Evolutionary conservation across 176 grass and related monocot genomes (phyloP).

Genomic region (Oryza australiensis): DNA sequence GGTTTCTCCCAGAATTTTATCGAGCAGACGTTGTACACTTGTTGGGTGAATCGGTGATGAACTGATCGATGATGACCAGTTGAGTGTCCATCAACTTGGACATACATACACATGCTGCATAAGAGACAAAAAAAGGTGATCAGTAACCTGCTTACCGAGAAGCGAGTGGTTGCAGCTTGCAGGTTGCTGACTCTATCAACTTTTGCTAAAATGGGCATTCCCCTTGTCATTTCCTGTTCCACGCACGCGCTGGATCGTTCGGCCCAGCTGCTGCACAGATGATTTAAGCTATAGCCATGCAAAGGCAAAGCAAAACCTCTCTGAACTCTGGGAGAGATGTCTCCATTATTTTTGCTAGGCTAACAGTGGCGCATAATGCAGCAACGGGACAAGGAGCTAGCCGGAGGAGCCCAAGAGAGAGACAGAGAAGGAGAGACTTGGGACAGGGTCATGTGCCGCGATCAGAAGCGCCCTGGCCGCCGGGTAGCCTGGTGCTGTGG

Average conservation of each 20-base stretch:
- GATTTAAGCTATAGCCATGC: background rate
- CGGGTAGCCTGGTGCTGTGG: background rate
- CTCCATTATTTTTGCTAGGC: too few species aligned
- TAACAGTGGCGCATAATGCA: background rate
- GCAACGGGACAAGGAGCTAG: background rate
- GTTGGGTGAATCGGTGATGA: background rate
- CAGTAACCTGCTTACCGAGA: background rate
- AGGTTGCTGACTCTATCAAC: background rate
- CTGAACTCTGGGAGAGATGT: background rate
- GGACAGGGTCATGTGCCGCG: constrained; percentile 45
- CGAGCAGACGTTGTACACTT: background rate
- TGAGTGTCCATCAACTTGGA: background rate
- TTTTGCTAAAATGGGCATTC: background rate
- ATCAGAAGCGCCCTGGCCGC: constrained; percentile 23
- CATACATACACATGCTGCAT: background rate
- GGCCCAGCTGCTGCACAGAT: background rate
- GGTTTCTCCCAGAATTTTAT: background rate
- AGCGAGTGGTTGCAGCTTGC: background rate
- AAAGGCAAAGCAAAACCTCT: background rate
- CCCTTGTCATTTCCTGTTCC: background rate
- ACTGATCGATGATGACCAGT: background rate
- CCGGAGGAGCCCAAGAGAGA: background rate
- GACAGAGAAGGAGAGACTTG: background rate
- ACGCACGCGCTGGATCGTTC: background rate
- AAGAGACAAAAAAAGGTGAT: background rate